phyloP scores from a whole-genome alignment of 805 yeast species.

The Jamesozyma spencerorum region DNA sequence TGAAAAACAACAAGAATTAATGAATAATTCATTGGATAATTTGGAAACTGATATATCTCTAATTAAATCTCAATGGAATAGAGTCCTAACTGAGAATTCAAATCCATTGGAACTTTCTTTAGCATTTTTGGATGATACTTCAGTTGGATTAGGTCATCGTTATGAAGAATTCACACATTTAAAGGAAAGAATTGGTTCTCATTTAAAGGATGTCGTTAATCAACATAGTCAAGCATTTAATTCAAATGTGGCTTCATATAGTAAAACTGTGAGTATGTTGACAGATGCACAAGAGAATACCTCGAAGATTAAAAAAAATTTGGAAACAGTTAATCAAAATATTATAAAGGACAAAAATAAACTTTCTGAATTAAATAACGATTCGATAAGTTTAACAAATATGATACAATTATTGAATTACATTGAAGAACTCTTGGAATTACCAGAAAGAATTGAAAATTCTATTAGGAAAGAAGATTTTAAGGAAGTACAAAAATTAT shows the following conservation, averaged over 20 bases:
- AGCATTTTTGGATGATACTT: constrained; percentile 72
- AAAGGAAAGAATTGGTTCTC: constrained; percentile 45
- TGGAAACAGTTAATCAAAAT: constrained; percentile 41
- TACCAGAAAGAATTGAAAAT: constrained; percentile 58
- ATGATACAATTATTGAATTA: constrained; percentile 62
- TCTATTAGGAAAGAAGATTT: constrained; percentile 63
- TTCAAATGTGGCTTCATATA: constrained; percentile 76
- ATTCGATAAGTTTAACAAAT: constrained; percentile 52
- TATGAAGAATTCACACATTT: constrained; percentile 56
- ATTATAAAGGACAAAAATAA: constrained; percentile 46
- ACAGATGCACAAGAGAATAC: constrained; percentile 57
- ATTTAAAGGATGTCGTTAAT: constrained; percentile 63
- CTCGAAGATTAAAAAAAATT: constrained; percentile 37
- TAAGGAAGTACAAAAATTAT: constrained; percentile 50
- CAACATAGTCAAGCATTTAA: constrained; percentile 79
- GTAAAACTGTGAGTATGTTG: constrained; percentile 54
- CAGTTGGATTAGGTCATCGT: constrained; percentile 82
- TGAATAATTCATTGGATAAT: constrained; percentile 24
- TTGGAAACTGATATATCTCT: constrained; percentile 21
- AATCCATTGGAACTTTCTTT: constrained; percentile 83
- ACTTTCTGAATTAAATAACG: constrained; percentile 55
- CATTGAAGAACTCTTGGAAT: constrained; percentile 48
- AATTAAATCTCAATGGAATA: constrained; percentile 40
- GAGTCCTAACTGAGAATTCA: constrained; percentile 43
- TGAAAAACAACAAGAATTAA: constrained; percentile 22